Evolutionary conservation across 2,329 filamentous ascomycete species (phyloP).

Genomic region (Thielaviopsis cerberus): DNA sequence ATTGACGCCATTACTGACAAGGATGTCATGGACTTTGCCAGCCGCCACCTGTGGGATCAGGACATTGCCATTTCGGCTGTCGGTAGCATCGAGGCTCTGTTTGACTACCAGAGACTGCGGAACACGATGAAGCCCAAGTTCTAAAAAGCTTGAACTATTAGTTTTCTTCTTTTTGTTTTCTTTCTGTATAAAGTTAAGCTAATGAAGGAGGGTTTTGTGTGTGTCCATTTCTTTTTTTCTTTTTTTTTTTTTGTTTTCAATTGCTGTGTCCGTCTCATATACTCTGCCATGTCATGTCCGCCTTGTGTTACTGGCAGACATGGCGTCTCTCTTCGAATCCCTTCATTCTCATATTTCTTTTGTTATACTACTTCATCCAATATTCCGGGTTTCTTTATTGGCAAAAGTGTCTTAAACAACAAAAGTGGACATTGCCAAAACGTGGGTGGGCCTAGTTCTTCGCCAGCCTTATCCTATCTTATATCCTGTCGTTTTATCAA

Average conservation of each 20-base stretch:
- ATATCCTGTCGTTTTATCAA: slow-evolving; percentile 11
- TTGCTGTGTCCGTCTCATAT: background rate
- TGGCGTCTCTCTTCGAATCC: too few relatives aligned
- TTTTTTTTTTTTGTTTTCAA: background rate
- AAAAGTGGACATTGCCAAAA: slow-evolving; percentile 9
- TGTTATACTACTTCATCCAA: too few relatives aligned
- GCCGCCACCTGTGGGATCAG: slow-evolving; percentile 91
- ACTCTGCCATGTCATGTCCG: too few relatives aligned
- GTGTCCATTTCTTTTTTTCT: slow-evolving; percentile 2
- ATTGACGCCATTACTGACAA: slow-evolving; percentile 82
- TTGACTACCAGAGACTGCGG: slow-evolving; percentile 62
- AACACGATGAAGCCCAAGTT: slow-evolving; percentile 76
- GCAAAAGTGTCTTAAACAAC: slow-evolving; percentile 7
- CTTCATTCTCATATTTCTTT: too few relatives aligned
- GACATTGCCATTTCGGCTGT: slow-evolving; percentile 88
- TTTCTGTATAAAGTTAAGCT: slow-evolving; percentile 8
- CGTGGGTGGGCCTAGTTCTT: slow-evolving; percentile 6
- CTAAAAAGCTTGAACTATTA: slow-evolving; percentile 19
- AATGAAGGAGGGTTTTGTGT: slow-evolving; percentile 11
- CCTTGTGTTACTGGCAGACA: too few relatives aligned
- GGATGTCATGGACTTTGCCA: slow-evolving; percentile 92
- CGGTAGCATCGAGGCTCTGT: slow-evolving; percentile 72
- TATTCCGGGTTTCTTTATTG: background rate
- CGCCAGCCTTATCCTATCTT: slow-evolving; percentile 3
- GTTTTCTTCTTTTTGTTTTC: slow-evolving; percentile 1